Evolutionary conservation across 768 basidiomycete genomes (phyloP).

Genomic region (Rhodotorula paludigena): DNA sequence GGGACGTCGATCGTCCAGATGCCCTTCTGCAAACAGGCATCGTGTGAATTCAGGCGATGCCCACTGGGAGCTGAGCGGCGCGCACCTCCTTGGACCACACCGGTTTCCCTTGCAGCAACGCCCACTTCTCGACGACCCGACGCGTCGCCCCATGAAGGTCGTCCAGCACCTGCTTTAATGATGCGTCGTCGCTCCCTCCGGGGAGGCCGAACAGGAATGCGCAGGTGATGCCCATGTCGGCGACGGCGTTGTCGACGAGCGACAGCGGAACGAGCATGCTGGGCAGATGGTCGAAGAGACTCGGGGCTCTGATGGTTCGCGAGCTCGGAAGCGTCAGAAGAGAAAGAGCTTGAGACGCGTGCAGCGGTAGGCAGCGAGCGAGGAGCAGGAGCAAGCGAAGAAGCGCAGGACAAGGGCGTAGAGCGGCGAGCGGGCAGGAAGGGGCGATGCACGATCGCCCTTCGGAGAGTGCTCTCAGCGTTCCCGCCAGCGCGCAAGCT

Average conservation of each 20-base stretch:
- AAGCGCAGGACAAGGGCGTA: no score
- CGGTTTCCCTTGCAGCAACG: not conserved
- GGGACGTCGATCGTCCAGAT: conserved; percentile 7
- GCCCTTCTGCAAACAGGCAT: not conserved
- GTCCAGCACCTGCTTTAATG: not conserved
- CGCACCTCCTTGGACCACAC: conserved; percentile 1
- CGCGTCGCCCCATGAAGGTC: not conserved
- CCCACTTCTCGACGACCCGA: conserved; percentile 1
- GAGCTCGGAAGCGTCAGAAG: no score
- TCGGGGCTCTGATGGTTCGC: no score
- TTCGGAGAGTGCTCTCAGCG: no score
- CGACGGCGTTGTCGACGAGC: not conserved
- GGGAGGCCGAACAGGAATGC: not conserved
- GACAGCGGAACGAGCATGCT: not conserved
- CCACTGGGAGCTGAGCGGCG: not conserved
- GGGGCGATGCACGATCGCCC: no score
- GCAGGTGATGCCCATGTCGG: conserved; percentile 3
- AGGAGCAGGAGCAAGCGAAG: no score
- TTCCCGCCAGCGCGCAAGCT: no score
- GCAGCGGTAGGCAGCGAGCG: no score
- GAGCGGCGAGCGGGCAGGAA: no score
- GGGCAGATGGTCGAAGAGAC: no score
- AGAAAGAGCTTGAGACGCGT: no score
- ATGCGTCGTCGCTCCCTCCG: not conserved
- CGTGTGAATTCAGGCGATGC: not conserved